Base-by-base conservation (phyloP, 371 early-diverging fungal genomes). In the Syncephalastrum monosporum region DNA sequence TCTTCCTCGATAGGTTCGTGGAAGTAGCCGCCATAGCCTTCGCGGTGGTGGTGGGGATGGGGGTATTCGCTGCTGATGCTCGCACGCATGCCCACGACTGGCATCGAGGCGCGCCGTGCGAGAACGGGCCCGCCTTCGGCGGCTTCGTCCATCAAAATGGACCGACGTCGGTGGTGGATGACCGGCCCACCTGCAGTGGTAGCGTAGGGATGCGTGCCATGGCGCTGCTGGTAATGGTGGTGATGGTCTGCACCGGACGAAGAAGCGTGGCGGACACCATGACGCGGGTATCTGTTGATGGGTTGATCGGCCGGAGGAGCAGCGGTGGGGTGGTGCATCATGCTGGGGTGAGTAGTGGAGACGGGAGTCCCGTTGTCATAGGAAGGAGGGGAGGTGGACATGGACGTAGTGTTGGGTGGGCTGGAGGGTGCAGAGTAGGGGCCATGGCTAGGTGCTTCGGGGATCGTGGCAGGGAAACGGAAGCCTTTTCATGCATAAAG, bases 351-450 rank as follows among this genome's bases (percentile, higher is more conserved):
- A 10, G 2, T 33, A 0, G 38, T 10, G 38, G 38, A 33, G 7
- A 19, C 45, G 16, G 23, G 13, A 27, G 16, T 19, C n/a, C 43
- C 50, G 47, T 44, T 27, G 50, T 44, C 27, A 14, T 17, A 19
- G 19, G 50, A 21, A 25, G 58, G 17, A 42, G 25, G 16, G 45
- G 15, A n/a, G 44, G 29, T 42, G 55, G 29, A 16, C 24, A 17
- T 41, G 42, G 41, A 57, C 5, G 53, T 56, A 19, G 72, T 64
- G 25, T 72, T 61, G 23, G 83, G 82, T 43, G 84, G 84, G 50
- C 82, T 82, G 13, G 84, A 79, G 16, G 84, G 84, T 42, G 82
- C 84, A 52, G 84, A 84, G 57, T 63, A 81, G 17, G 76, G 67
- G 12, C 72, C 73, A 38, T 78, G 69, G 29, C 59, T 60, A 1